Evolutionary conservation across 495 filamentous ascomycete genomes (phyloP).

Genomic region (Penicillium angulare): DNA sequence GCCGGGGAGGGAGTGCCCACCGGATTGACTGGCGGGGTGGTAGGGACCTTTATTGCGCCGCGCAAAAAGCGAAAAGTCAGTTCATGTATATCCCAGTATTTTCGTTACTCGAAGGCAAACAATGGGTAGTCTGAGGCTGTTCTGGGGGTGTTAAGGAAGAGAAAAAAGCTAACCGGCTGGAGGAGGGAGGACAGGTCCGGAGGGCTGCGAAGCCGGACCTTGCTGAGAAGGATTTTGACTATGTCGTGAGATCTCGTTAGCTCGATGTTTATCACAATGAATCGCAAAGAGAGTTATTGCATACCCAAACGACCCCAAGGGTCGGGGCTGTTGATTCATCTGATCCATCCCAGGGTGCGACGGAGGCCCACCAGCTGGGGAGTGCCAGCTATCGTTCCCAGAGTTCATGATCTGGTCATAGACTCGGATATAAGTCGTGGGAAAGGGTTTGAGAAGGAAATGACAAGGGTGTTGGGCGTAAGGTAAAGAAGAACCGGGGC

Average conservation of each 20-base stretch:
- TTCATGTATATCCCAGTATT: background rate
- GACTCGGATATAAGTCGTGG: constrained; percentile 6
- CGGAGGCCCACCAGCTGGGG: constrained; percentile 40
- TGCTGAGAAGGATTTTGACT: constrained; percentile 50
- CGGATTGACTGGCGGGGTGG: constrained; percentile 43
- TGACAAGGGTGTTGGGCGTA: background rate
- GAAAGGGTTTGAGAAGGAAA: background rate
- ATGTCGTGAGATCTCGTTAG: constrained; percentile 8
- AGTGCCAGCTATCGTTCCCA: constrained; percentile 50
- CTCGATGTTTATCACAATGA: constrained; percentile 13
- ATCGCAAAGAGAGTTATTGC: constrained; percentile 6
- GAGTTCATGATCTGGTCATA: constrained; percentile 42
- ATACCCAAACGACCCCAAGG: constrained; percentile 47
- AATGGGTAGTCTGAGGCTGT: background rate
- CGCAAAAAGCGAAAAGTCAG: constrained; percentile 31
- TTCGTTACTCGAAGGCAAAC: background rate
- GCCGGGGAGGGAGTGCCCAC: constrained; percentile 51
- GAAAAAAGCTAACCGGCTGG: constrained; percentile 43
- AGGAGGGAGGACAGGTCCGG: constrained; percentile 49
- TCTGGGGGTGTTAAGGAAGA: background rate
- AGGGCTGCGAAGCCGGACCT: constrained; percentile 45
- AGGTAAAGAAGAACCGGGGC: background rate
- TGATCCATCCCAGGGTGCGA: constrained; percentile 48
- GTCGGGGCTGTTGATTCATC: constrained; percentile 45
- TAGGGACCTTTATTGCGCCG: constrained; percentile 36